A percentile compares a stretch with the other conserved stretches of the same genome.
phyloP scores from a whole-genome alignment of 371 early-diverging fungal genomes.

The Rozella allomycis region DNA sequence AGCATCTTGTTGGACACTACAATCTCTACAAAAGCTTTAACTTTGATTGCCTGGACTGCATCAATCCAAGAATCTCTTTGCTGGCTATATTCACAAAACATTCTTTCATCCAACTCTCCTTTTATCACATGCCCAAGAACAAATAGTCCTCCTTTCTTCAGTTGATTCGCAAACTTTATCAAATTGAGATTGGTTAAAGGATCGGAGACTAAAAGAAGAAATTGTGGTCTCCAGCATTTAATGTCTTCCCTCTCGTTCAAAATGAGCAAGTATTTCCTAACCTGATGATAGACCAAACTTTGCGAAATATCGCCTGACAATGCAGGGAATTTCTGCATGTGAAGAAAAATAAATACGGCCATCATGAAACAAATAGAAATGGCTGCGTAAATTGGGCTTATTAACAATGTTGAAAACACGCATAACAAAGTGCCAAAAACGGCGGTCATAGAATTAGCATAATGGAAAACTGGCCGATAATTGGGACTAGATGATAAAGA shows the following conservation, averaged over 20 bases:
- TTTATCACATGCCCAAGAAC: constrained; percentile 31
- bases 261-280: constrained; percentile 36
- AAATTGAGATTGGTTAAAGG: constrained; percentile 21
- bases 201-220: constrained; percentile 28
- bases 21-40: constrained; percentile 39
- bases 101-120: constrained; percentile 3
- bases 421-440: constrained; percentile 22
- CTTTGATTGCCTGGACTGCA: constrained; percentile 21
- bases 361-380: constrained; percentile 17
- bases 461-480: constrained; percentile 37
- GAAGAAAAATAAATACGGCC: constrained; percentile 26
- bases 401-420: constrained; percentile 22
- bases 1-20: constrained; percentile 17
- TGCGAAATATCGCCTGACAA: constrained; percentile 41
- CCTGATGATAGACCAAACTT: constrained; percentile 40
- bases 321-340: constrained; percentile 31
- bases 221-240: constrained; percentile 38
- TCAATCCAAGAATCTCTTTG: constrained; percentile 26
- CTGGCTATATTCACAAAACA: constrained; percentile 14
- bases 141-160: constrained; percentile 40
- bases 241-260: constrained; percentile 33
- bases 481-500: constrained; percentile 36
- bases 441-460: constrained; percentile 36
- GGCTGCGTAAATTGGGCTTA: constrained; percentile 20
- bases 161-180: constrained; percentile 33